Conservation (phyloP, 2,329 filamentous ascomycete species). For the Aspergillus vadensis region DNA sequence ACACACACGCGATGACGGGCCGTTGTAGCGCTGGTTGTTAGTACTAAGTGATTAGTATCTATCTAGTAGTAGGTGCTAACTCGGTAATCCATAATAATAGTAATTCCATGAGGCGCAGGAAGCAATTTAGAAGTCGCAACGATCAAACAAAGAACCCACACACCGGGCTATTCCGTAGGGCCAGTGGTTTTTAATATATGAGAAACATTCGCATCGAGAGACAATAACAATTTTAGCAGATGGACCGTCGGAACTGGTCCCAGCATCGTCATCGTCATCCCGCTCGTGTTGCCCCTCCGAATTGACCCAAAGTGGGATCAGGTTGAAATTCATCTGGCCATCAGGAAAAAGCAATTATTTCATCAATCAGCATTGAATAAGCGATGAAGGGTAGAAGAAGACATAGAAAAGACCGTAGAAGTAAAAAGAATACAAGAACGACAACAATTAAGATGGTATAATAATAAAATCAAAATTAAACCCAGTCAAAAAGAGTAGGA, state of each 20-base stretch:
- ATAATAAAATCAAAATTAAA: neutral
- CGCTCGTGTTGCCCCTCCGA: neutral
- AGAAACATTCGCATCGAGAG: neutral
- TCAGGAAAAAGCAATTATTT: neutral
- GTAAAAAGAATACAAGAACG: neutral
- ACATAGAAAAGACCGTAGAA: too few relatives aligned
- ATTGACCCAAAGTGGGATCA: neutral
- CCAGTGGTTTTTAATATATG: neutral
- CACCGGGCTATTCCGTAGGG: neutral
- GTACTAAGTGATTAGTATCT: too few relatives aligned
- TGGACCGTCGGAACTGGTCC: neutral
- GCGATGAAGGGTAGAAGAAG: too few relatives aligned
- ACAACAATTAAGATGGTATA: too few relatives aligned
- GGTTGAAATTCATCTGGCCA: neutral
- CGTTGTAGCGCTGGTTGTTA: neutral
- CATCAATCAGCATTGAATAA: too few relatives aligned
- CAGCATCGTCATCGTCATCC: conserved; percentile 2
- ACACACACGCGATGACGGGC: neutral
- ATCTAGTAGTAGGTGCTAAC: too few relatives aligned
- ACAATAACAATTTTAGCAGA: neutral
- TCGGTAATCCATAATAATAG: neutral
- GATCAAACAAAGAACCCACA: neutral
- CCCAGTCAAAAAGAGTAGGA: neutral
- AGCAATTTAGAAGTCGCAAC: neutral
- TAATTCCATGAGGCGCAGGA: neutral